A percentile compares a stretch with the other conserved stretches of the same genome.
Evolutionary conservation across 257 asterid species (phyloP).

Genomic region (Ajuga chamaepitys): DNA sequence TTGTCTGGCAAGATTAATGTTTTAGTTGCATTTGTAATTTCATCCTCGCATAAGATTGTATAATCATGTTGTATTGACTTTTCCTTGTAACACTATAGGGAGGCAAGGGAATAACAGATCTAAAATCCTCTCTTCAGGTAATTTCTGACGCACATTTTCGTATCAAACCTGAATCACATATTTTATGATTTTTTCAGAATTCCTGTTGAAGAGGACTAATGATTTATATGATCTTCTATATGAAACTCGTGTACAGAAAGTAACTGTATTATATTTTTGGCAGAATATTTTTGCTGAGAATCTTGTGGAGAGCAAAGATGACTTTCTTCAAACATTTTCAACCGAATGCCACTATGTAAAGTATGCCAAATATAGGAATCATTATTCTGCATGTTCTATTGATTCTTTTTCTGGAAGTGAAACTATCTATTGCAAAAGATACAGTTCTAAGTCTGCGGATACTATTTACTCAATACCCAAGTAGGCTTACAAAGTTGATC

Average conservation of each 20-base stretch:
- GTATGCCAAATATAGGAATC: conserved; percentile 32
- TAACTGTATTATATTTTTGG: conserved; percentile 6
- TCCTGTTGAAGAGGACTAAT: no score
- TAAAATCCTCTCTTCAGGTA: conserved; percentile 80
- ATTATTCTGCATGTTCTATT: not conserved
- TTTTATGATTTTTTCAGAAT: no score
- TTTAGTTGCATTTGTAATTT: not conserved
- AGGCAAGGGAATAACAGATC: conserved; percentile 89
- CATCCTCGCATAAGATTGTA: conserved; percentile 9
- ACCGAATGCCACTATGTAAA: conserved; percentile 51
- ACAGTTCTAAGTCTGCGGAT: no score
- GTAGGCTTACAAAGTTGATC: no score
- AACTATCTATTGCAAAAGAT: no score
- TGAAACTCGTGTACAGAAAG: conserved; percentile 8
- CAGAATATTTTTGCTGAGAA: conserved; percentile 88
- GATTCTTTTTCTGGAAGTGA: no score
- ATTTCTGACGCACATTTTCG: not conserved
- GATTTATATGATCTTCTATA: not conserved
- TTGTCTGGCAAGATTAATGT: not conserved
- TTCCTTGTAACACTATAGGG: conserved; percentile 36
- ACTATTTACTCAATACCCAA: no score
- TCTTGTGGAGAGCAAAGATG: conserved; percentile 73
- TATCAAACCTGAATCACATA: no score
- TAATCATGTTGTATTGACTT: conserved; percentile 17
- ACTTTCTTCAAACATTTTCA: conserved; percentile 73